These are phyloP conservation scores for Leccinum barrowsii DNA, from an alignment of 768 basidiomycete species.

Conservation along the genomic window DNA sequence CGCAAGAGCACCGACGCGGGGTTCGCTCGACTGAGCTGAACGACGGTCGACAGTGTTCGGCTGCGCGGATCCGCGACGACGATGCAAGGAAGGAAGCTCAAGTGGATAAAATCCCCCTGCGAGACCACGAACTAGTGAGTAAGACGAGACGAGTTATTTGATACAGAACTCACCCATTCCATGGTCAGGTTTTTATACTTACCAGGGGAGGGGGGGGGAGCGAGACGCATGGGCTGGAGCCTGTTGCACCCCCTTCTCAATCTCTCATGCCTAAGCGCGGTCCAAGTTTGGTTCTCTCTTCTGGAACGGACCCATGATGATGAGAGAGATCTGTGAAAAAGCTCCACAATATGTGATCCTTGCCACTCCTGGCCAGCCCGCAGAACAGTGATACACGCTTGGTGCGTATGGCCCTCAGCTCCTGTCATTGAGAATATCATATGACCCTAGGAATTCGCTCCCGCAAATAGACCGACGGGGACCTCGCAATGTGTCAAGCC, in stretches of 20 bases:
- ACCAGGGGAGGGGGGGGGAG: neutral
- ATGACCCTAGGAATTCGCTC: conserved; percentile 8
- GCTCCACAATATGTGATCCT: neutral
- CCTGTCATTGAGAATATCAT: neutral
- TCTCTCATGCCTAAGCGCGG: conserved; percentile 2
- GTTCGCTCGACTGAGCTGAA: conserved; percentile 26
- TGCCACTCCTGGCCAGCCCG: conserved; percentile 2
- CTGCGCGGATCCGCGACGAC: conserved; percentile 30
- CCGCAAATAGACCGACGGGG: neutral
- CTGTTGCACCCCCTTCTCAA: neutral
- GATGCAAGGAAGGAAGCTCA: conserved; percentile 32
- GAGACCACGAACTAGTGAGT: conserved; percentile 2
- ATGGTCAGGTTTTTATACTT: conserved; percentile 15
- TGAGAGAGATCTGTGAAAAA: conserved; percentile 8
- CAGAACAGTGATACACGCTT: conserved; percentile 10
- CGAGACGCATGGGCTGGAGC: neutral
- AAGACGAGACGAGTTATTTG: conserved; percentile 1
- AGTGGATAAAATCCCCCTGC: conserved; percentile 4
- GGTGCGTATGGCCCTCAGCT: conserved; percentile 5
- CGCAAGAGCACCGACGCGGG: conserved; percentile 51
- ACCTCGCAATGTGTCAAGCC: conserved; percentile 1
- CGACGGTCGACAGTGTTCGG: conserved; percentile 24
- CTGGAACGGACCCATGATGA: conserved; percentile 1
- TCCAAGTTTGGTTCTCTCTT: neutral
- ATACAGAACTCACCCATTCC: conserved; percentile 10